phyloP scores from a whole-genome alignment of 2,329 filamentous ascomycete genomes.

The Chaetomiaceae sp. region DNA sequence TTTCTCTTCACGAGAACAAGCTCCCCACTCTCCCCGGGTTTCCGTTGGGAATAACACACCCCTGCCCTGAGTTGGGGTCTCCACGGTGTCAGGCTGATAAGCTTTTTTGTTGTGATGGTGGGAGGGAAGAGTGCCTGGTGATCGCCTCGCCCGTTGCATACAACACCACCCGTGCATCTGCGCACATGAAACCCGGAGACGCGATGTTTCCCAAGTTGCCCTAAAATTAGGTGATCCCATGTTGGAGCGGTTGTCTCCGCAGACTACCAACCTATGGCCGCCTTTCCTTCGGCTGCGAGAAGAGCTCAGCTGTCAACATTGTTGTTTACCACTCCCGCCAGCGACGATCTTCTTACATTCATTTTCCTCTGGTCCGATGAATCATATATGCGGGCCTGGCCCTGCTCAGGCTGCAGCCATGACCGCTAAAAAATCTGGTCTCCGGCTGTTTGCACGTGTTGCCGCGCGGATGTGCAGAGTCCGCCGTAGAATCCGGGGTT shows the following conservation, averaged over 20 bases:
- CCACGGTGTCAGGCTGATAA: conserved; percentile 10
- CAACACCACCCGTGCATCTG: neutral
- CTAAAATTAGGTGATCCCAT: neutral
- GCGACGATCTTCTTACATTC: neutral
- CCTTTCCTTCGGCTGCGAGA: too few relatives aligned
- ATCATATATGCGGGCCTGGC: neutral
- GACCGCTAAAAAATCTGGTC: conserved; percentile 21
- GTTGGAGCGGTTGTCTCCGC: neutral
- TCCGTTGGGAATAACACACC: too few relatives aligned
- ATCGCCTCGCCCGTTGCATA: neutral
- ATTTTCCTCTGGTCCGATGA: conserved; percentile 5
- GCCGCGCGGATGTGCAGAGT: conserved; percentile 21
- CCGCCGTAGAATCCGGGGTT: conserved; percentile 27
- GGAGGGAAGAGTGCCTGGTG: neutral
- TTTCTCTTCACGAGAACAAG: neutral
- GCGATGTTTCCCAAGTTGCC: neutral
- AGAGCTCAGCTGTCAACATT: too few relatives aligned
- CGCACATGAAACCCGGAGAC: neutral
- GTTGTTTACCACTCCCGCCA: too few relatives aligned
- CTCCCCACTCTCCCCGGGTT: neutral
- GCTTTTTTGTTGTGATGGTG: conserved; percentile 1
- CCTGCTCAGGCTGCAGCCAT: neutral
- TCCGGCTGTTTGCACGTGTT: conserved; percentile 20
- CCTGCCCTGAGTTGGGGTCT: neutral
- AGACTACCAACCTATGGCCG: too few relatives aligned